These are phyloP conservation scores for Saitozyma sp. DNA, from an alignment of 768 basidiomycete species.

Conservation along the genomic window DNA sequence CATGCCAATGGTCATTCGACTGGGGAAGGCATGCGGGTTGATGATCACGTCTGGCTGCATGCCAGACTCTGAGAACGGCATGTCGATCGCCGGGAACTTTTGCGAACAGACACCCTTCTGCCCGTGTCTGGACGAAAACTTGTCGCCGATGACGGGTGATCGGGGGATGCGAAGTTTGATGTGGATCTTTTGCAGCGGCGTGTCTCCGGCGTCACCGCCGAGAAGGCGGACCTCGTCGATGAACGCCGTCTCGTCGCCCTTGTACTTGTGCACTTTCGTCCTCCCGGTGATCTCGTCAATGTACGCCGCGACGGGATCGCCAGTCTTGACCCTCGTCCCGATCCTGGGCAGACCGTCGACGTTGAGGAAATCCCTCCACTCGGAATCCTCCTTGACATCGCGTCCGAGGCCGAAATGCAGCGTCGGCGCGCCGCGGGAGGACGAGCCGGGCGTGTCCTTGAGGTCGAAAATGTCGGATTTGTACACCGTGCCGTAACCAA, in stretches of 20 bases:
- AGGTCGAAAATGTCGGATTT: conserved; percentile 91
- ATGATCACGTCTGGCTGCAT: conserved; percentile 99
- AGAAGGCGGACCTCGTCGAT: conserved; percentile 88
- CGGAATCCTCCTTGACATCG: conserved; percentile 63
- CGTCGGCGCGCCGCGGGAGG: conserved; percentile 62
- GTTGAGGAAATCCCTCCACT: conserved; percentile 63
- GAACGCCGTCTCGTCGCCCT: conserved; percentile 88
- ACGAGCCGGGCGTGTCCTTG: conserved; percentile 70
- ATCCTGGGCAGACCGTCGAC: conserved; percentile 79
- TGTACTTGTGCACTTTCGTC: conserved; percentile 89
- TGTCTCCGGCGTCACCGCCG: conserved; percentile 84
- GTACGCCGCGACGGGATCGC: conserved; percentile 82
- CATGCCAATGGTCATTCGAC: conserved; percentile 99
- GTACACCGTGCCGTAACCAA: conserved; percentile 94
- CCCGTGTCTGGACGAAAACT: conserved; percentile 97
- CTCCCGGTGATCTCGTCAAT: conserved; percentile 78
- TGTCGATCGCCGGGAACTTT: conserved; percentile 96
- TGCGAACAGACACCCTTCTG: conserved; percentile 99
- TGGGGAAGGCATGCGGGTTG: conserved; percentile 98
- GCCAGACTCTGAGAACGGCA: conserved; percentile 98
- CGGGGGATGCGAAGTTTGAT: conserved; percentile 90
- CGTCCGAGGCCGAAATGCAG: conserved; percentile 84
- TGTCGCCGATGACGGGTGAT: conserved; percentile 96
- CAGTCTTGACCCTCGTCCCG: conserved; percentile 67
- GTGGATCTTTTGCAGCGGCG: conserved; percentile 87